Evolutionary conservation across 2,329 filamentous ascomycete genomes (phyloP).

Genomic region (Ciborinia camelliae): DNA sequence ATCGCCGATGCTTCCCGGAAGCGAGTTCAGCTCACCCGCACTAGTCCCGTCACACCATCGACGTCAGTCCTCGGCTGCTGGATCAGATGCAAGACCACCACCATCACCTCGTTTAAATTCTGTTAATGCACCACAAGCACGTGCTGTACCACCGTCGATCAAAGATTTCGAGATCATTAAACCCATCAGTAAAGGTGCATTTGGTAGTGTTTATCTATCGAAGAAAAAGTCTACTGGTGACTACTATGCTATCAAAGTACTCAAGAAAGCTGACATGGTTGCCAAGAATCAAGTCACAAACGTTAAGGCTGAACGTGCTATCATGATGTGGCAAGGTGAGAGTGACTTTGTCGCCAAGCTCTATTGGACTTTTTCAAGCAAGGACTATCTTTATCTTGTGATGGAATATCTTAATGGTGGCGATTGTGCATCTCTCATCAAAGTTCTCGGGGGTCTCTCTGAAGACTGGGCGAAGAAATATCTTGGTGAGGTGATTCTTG

Average conservation of each 20-base stretch:
- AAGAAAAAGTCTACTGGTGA: conserved; percentile 99
- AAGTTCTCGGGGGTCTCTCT: conserved; percentile 83
- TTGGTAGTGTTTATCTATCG: conserved; percentile 94
- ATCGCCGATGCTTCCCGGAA: conserved; percentile 80
- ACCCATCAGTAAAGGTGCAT: conserved; percentile 97
- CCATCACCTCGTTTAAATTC: conserved; percentile 79
- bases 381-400: conserved; percentile 96
- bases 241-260: conserved; percentile 96
- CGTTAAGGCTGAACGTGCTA: conserved; percentile 95
- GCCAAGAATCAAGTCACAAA: conserved; percentile 99
- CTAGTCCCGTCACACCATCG: conserved; percentile 69
- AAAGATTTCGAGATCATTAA: conserved; percentile 99
- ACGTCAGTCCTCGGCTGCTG: conserved; percentile 85
- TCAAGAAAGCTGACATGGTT: conserved; percentile 99
- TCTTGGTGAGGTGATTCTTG: conserved; percentile 91
- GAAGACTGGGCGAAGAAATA: conserved; percentile 99
- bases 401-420: conserved; percentile 99
- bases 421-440: conserved; percentile 94
- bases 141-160: conserved; percentile 89
- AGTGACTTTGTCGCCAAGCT: conserved; percentile 98
- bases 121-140: conserved; percentile 74
- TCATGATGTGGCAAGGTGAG: conserved; percentile 99
- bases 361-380: conserved; percentile 99
- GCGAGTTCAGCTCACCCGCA: conserved; percentile 76
- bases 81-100: conserved; percentile 65